Percentiles rank a stretch among this genome's conserved stretches.
Conservation (phyloP, 768 basidiomycete genomes). For the Phaeotremella fagi region DNA sequence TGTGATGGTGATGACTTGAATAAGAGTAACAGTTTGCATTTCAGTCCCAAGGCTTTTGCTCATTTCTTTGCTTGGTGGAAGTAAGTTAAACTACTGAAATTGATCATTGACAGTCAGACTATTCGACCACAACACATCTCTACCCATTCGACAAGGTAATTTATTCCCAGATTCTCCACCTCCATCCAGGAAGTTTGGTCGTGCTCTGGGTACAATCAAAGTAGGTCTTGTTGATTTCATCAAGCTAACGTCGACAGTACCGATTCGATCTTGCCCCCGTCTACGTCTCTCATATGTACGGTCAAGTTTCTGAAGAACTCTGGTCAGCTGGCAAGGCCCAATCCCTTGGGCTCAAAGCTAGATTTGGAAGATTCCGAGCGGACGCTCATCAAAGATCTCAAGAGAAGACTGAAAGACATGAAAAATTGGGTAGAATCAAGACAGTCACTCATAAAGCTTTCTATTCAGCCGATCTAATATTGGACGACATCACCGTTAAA, state of each 20-base stretch:
- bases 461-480: constrained; percentile 76
- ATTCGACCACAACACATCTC: constrained; percentile 70
- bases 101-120: constrained; percentile 47
- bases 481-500: constrained; percentile 71
- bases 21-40: constrained; percentile 66
- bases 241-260: constrained; percentile 52
- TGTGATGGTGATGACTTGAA: constrained; percentile 10
- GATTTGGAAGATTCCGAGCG: constrained; percentile 72
- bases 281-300: constrained; percentile 80
- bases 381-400: constrained; percentile 91
- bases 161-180: constrained; percentile 65
- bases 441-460: constrained; percentile 72
- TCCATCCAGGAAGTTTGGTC: constrained; percentile 78
- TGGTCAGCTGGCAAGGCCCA: constrained; percentile 75
- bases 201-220: constrained; percentile 83
- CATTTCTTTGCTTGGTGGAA: constrained; percentile 92
- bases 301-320: constrained; percentile 71
- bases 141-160: constrained; percentile 83
- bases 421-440: constrained; percentile 56
- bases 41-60: constrained; percentile 75
- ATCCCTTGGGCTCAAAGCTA: constrained; percentile 79
- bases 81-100: constrained; percentile 6
- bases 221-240: constrained; percentile 14
- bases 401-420: constrained; percentile 62
- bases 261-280: constrained; percentile 70